A percentile compares a stretch with the other conserved stretches of the same genome.
These are phyloP conservation scores for Nidula niveotomentosa DNA, from an alignment of 1,284 basidiomycete species.

Conservation along the genomic window DNA sequence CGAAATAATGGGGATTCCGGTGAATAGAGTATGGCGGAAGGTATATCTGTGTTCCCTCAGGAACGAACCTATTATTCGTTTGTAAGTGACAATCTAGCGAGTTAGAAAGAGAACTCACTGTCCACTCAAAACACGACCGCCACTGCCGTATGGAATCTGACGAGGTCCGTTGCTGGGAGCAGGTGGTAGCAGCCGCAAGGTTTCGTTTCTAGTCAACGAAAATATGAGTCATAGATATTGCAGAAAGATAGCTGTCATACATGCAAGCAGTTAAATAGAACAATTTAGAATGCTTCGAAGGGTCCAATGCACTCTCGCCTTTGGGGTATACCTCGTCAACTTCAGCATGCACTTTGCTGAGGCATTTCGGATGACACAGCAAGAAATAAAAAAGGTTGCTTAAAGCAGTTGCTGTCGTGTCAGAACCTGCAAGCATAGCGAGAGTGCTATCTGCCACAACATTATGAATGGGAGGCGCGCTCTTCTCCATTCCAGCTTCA, in stretches of 20 bases:
- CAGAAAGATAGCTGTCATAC: conserved; percentile 20
- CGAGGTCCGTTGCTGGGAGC: conserved; percentile 52
- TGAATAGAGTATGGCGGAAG: conserved; percentile 49
- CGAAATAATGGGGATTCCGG: conserved; percentile 34
- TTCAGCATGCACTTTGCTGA: too few species aligned
- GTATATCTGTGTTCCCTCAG: conserved; percentile 46
- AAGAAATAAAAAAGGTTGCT: conserved; percentile 45
- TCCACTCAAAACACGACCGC: too few species aligned
- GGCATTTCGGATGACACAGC: conserved; percentile 36
- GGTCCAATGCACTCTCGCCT: too few species aligned
- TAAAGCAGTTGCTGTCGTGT: conserved; percentile 50
- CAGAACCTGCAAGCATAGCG: conserved; percentile 57
- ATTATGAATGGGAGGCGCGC: conserved; percentile 27
- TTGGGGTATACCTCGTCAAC: too few species aligned
- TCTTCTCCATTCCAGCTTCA: not conserved
- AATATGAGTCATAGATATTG: not conserved
- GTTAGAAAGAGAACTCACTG: too few species aligned
- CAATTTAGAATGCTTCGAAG: conserved; percentile 32
- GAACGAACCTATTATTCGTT: conserved; percentile 36
- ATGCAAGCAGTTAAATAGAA: conserved; percentile 51
- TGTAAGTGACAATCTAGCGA: too few species aligned
- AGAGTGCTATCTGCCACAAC: conserved; percentile 36
- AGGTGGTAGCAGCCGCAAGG: conserved; percentile 53
- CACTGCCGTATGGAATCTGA: conserved; percentile 31
- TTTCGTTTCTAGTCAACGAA: conserved; percentile 44